Base-by-base conservation (phyloP, 768 basidiomycete genomes). In the Mycena kentingensis region DNA sequence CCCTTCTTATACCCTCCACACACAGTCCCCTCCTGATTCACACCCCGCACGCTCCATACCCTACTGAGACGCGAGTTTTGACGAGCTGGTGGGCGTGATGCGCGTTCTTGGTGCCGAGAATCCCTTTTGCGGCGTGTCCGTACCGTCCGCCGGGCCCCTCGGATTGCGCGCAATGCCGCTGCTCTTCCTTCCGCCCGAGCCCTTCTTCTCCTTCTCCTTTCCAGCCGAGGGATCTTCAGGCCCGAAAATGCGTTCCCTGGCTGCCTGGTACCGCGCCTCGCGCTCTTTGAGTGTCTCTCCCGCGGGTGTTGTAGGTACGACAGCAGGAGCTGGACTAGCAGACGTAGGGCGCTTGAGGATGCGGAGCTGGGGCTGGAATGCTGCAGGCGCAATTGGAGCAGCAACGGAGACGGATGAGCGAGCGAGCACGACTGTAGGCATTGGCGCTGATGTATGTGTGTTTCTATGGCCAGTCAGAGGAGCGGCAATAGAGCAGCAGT, bases 201-300 rank as follows among this genome's bases (percentile, higher is more conserved):
- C n/a, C n/a, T n/a, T n/a, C n/a, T n/a, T n/a, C n/a, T n/a, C n/a
- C n/a, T n/a, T n/a, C n/a, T n/a, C n/a, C n/a, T n/a, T n/a, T n/a
- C n/a, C n/a, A n/a, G n/a, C n/a, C n/a, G n/a, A n/a, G n/a, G n/a
- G n/a, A 18, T n/a, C 48, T 32, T 51, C 61, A 3, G 57, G 60
- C 3, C 83, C 82, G 54, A 90, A 91, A 46, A 91, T 90, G 19
- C 89, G 77, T 49, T 85, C 81, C 24, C 89, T 72, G 3, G 89
- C 88, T 18, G 82, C 86, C 50, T 84, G 79, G 65, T 91, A 91
- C 48, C 83, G 78, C 16, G 81, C 84, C 64, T 89, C 88, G 35
- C 88, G 79, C 49, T 88, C 85, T 28, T 82, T 77, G 3, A 87
- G 70, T 3, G 79, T 68, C 37, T 74, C 73, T 6, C 60, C 60